Evolutionary conservation across 176 grass and related monocot species (phyloP).

Genomic region (Raddia guianensis): DNA sequence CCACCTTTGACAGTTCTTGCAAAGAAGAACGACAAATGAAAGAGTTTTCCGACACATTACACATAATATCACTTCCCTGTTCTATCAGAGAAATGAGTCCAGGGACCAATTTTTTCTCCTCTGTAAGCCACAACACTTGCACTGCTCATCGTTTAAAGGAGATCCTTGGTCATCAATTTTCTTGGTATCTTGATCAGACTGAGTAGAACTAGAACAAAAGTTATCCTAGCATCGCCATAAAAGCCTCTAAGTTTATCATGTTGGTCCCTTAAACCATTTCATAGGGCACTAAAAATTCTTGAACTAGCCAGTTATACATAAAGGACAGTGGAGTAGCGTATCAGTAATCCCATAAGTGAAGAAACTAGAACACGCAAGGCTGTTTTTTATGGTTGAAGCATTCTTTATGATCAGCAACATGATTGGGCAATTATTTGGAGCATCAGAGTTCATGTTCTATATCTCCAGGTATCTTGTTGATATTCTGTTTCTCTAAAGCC

Average conservation of each 20-base stretch:
- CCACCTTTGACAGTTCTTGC: conserved; percentile 88
- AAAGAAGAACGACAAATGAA: conserved; percentile 85
- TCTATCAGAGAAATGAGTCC: conserved; percentile 74
- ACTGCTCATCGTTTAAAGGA: conserved; percentile 64
- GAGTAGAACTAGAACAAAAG: too few species aligned
- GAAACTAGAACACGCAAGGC: conserved; percentile 78
- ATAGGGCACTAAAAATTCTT: conserved; percentile 84
- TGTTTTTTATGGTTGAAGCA: conserved; percentile 78
- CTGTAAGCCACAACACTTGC: conserved; percentile 46
- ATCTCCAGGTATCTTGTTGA: conserved; percentile 81
- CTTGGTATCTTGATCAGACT: conserved; percentile 61
- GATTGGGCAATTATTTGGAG: conserved; percentile 81
- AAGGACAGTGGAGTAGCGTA: conserved; percentile 93
- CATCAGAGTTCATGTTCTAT: conserved; percentile 83
- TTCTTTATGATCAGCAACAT: conserved; percentile 85
- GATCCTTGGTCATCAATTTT: conserved; percentile 68
- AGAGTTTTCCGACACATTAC: conserved; percentile 89
- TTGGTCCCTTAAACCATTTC: conserved; percentile 88
- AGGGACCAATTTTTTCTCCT: conserved; percentile 86
- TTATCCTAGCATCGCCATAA: too few species aligned
- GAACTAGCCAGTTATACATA: conserved; percentile 72
- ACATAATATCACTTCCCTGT: conserved; percentile 76
- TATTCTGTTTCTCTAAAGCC: conserved; percentile 90
- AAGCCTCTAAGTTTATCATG: conserved; percentile 67
- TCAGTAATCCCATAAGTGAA: conserved; percentile 84